A percentile compares a stretch with the other conserved stretches of the same genome.
Conservation (phyloP, 306 rosid species). For the Castanea mollissima region DNA sequence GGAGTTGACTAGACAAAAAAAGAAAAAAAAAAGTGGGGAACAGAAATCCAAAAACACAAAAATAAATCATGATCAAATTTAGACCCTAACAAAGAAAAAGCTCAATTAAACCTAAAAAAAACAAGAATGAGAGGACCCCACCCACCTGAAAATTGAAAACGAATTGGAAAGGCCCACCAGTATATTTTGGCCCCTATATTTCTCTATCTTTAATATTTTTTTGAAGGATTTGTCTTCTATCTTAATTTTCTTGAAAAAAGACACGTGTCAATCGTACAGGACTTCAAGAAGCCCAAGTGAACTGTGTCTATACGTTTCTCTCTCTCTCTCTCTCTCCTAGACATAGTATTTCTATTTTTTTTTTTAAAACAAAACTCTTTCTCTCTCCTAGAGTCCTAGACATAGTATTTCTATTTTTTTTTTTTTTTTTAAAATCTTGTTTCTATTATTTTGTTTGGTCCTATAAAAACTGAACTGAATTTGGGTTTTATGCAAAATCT, state of each 20-base stretch:
- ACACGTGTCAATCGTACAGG: neutral
- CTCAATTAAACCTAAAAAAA: no score
- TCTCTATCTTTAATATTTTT: no score
- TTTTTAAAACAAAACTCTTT: no score
- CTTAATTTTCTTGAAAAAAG: neutral
- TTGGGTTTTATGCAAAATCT: conserved; percentile 19
- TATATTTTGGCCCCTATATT: neutral
- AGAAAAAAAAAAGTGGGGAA: no score
- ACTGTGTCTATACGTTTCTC: neutral
- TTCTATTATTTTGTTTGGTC: neutral
- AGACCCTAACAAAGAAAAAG: no score
- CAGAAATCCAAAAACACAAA: no score
- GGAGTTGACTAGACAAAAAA: no score
- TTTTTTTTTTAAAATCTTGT: neutral
- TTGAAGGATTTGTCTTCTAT: neutral
- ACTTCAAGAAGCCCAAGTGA: neutral
- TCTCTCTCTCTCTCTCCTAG: neutral
- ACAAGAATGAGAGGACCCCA: no score
- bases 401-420: neutral
- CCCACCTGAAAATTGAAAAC: neutral
- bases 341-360: neutral
- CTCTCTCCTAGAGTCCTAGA: no score
- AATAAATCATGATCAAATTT: no score
- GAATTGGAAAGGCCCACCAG: neutral
- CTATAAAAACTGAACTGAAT: conserved; percentile 17